Base-by-base conservation (phyloP, 139 green algal genomes). In the Chlamydomonas eustigma region DNA sequence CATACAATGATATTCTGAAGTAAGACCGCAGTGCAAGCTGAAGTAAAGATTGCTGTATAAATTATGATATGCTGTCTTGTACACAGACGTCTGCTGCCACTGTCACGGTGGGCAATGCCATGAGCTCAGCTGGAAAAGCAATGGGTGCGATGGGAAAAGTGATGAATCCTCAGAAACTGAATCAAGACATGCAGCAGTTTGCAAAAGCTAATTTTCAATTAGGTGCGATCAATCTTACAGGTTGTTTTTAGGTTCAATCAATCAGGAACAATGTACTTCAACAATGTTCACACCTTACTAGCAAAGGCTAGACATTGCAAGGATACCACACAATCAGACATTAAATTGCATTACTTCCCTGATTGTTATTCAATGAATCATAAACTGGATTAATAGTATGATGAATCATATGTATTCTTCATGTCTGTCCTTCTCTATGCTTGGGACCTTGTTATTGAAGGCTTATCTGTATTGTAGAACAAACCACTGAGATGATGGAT, bases 11-110 rank as follows among this genome's bases (percentile, higher is more conserved):
- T n/a, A n/a, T n/a, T n/a, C n/a, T n/a, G n/a, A n/a, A n/a, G n/a
- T n/a, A n/a, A n/a, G n/a, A n/a, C n/a, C n/a, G n/a, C n/a, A n/a
- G n/a, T n/a, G n/a, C n/a, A n/a, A n/a, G n/a, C 44, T 58, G 12
- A 58, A 58, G 44, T 28, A 12, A 58, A 58, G 44, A 58, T 58
- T 28, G 12, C 12, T 12, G 44, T 58, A 28, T 58, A 58, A 12
- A 58, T 58, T 18, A 58, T 58, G 12, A 58, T 28, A 12, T 58
- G 12, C 12, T 58, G 12, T 18, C 44, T 58, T 50, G 34, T 30
- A 8, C 0, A n/a, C 87, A 94, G 90, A 93, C 91, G 0, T 81
- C 89, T 2, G 86, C 87, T 1, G 81, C 84, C 25, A 92, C 88
- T 3, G 44, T 71, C 22, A 88, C 81, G 0, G 83, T 95, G 50